Base-by-base conservation (phyloP, 768 basidiomycete species). In the Clitopilus passeckerianus region DNA sequence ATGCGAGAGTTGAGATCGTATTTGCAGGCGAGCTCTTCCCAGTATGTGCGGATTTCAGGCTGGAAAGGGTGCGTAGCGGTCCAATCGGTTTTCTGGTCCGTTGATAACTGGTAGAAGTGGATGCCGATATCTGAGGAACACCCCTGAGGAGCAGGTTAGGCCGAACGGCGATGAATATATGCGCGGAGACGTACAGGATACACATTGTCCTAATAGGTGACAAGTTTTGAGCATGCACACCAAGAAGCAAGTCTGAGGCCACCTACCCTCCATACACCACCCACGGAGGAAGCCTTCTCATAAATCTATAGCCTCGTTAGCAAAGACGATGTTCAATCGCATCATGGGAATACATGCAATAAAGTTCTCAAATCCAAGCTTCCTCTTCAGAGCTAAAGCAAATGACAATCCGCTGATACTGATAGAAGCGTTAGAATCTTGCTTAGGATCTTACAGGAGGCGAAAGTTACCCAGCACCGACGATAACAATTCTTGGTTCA, bases 231-330 rank as follows among this genome's bases (percentile, higher is more conserved):
- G 44, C n/a, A 57, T 23, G 52, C 22, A 14, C 20, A 20, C 30
- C 30, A 55, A 37, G 30, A 23, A 34, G 8, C 27, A n/a, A 33
- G 14, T 16, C n/a, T 20, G 53, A 4, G 12, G 27, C 9, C 34
- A 71, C 80, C 61, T 58, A 83, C 81, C 60, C 80, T 72, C 81
- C 82, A 83, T 30, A 79, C 80, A 35, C 82, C 81, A 9, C 82
- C 82, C 16, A 83, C 72, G 35, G 76, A 75, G 4, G 56, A 54
- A 6, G 66, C 75, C 57, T 79, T 77, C 63, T 83, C 82, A 30
- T 74, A 79, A 18, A 83, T 77, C 83, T 82, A 61, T 5, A 0
- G 24, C 27, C 7, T 44, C 15, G 22, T 8, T 16, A 34, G 1
- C 6, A 27, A 27, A 54, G 6, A 50, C 0, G 6, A 59, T 15